Percentiles rank a stretch among this genome's conserved stretches.
Conservation (phyloP, 495 filamentous ascomycete species). For the Penicillium verhagenii region DNA sequence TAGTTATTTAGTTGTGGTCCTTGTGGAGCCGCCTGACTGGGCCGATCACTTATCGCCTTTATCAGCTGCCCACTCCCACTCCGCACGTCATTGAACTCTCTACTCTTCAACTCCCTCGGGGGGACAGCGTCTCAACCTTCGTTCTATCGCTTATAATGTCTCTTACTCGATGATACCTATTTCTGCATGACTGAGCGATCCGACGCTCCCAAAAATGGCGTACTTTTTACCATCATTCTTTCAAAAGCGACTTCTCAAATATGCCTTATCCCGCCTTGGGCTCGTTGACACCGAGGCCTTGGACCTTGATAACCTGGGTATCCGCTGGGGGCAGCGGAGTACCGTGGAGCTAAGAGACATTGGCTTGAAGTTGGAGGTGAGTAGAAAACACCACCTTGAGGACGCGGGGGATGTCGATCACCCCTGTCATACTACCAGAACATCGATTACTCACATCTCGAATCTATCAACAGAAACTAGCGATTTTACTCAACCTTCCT, state of each 20-base stretch:
- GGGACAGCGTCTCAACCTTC: conserved; percentile 8
- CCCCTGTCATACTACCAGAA: not conserved
- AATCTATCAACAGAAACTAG: conserved; percentile 60
- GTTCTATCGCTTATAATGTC: conserved; percentile 23
- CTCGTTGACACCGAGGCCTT: conserved; percentile 78
- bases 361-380: conserved; percentile 69
- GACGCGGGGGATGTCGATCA: conserved; percentile 1
- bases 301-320: conserved; percentile 75
- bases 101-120: conserved; percentile 12
- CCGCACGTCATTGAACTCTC: conserved; percentile 28
- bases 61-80: conserved; percentile 28
- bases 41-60: conserved; percentile 32
- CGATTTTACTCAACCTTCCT: conserved; percentile 70
- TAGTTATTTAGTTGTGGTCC: no score
- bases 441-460: not conserved
- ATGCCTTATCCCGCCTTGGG: conserved; percentile 74
- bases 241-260: conserved; percentile 79
- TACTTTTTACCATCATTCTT: conserved; percentile 73
- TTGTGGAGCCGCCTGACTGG: conserved; percentile 39
- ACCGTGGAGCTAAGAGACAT: conserved; percentile 81
- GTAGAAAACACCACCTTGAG: conserved; percentile 17
- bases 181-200: conserved; percentile 29
- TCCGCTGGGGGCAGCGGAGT: conserved; percentile 72
- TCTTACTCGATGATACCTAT: conserved; percentile 27
- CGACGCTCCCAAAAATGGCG: conserved; percentile 38